Base-by-base conservation (phyloP, 805 yeast species). In the Deakozyma indianensis region DNA sequence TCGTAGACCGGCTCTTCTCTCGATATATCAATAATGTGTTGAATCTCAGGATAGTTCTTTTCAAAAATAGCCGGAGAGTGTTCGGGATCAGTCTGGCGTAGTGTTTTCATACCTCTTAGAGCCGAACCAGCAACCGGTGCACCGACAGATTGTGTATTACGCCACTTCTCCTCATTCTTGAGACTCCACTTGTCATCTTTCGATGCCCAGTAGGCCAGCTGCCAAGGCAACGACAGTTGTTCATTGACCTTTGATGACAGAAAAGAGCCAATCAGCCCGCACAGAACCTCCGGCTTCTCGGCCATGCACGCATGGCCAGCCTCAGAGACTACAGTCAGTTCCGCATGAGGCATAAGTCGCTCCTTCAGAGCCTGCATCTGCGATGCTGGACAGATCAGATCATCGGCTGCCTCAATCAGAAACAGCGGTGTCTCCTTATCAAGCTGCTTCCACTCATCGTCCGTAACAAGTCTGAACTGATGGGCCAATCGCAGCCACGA, bases 181-280 rank as follows among this genome's bases (percentile, higher is more conserved):
- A 83, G 61, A 21, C 86, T 83, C 90, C 90, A 83, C 60, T 83
- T 82, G 44, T 74, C 70, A 2, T 83, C 83, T 53, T 77, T 74
- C 4, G 60, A 50, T 1, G 69, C 68, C 29, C 63, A 42, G 16
- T 76, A 68, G 50, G 73, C 69, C 44, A 82, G 66, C 42, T 80
- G 85, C 88, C 88, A 82, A 1, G 83, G 74, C 22, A 81, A 75
- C 20, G 78, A 74, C 28, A 83, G 67, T 51, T 78, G 73, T 43
- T 73, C 62, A 20, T 78, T 77, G 1, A 67, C 57, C 22, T 68
- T 60, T 44, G 54, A 63, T 46, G 71, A 74, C 15, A 81, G 55
- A 54, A 79, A 83, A 52, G 74, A 71, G 46, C 77, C 67, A 4
- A 82, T 64, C 29, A 74, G 62, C 1, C 85, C 88, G 47, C 82